Conservation (phyloP, 805 yeast genomes). For the Lipomyces orientalis region DNA sequence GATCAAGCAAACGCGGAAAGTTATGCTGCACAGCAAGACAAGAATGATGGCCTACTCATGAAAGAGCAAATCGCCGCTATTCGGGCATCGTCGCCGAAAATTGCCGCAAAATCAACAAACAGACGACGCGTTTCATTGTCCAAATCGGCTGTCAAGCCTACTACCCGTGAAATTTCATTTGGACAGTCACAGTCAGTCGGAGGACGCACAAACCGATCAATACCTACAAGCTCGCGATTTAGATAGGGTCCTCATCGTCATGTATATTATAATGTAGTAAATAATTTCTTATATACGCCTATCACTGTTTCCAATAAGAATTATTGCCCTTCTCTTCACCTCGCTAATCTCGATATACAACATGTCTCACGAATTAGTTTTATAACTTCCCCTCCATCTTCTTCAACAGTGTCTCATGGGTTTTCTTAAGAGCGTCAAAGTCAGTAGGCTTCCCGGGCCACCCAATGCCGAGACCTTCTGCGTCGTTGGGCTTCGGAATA, state of each 20-base stretch:
- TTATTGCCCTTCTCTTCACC: background rate
- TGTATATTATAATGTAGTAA: background rate
- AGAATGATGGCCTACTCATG: background rate
- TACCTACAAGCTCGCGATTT: slow-evolving; percentile 21
- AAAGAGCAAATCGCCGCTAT: background rate
- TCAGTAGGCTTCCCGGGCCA: slow-evolving; percentile 93
- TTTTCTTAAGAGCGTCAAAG: slow-evolving; percentile 69
- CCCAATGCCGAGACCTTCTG: slow-evolving; percentile 81
- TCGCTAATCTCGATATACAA: background rate
- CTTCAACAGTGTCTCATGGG: slow-evolving; percentile 64
- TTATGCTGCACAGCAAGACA: background rate
- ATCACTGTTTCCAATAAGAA: background rate
- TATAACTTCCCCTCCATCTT: slow-evolving; percentile 42
- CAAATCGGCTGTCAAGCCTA: background rate
- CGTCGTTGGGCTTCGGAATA: slow-evolving; percentile 80
- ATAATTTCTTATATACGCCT: background rate
- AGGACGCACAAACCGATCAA: slow-evolving; percentile 15
- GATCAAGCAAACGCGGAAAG: background rate
- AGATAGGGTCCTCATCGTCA: background rate
- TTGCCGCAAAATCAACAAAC: background rate
- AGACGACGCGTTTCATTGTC: background rate
- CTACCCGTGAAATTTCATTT: background rate
- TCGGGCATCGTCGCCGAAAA: background rate
- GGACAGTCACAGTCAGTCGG: background rate
- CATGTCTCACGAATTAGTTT: background rate